Evolutionary conservation across 2,329 filamentous ascomycete species (phyloP), one percentile per base, ranked within the genome.

Genomic region (Didymella pinodella): DNA sequence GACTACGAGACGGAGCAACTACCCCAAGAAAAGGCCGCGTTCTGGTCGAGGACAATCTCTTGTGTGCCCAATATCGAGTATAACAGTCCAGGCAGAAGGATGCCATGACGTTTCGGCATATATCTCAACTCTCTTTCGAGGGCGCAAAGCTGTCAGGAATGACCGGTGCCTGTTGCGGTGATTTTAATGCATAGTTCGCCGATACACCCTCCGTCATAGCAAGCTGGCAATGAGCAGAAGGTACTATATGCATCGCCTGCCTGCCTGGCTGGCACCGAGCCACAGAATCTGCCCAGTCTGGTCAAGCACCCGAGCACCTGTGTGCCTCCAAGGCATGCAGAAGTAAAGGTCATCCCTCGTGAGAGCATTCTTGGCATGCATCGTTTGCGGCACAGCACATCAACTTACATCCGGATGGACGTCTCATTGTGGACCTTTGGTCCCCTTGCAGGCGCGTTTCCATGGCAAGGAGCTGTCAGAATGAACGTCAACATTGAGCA

Each of bases 11-110:
- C 53, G 11, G 45, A 55, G 12, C 43, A 48, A 3, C 25, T 11
- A 7, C 64, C 65, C 65, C 64, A 68, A 3, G 62, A 41, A n/a
- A 66, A 41, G 1, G 40, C 47, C 1, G 66, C 66, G 7, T 40
- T n/a, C 16, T 34, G 26, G n/a, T 64, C 64, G 7, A 68, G 55
- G 10, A 61, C 61, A 11, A 61, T 50, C 32, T 63, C 63, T 43
- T 65, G 60, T 7, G 61, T 12, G 1, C 57, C 54, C 57, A 64
- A 2, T 61, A 43, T 11, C 59, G 56, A 4, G 26, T 41, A 32
- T 48, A 63, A 53, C 59, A 62, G 7, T 28, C 16, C 7, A 53
- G 53, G 34, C 44, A 48, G 29, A 63, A 61, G 38, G 57, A 46
- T 3, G 0, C 26, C 16, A 26, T 67, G 29, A 16, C 31, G 14